phyloP scores from a whole-genome alignment of 805 yeast species.

The Kregervanrija fluxuum region DNA sequence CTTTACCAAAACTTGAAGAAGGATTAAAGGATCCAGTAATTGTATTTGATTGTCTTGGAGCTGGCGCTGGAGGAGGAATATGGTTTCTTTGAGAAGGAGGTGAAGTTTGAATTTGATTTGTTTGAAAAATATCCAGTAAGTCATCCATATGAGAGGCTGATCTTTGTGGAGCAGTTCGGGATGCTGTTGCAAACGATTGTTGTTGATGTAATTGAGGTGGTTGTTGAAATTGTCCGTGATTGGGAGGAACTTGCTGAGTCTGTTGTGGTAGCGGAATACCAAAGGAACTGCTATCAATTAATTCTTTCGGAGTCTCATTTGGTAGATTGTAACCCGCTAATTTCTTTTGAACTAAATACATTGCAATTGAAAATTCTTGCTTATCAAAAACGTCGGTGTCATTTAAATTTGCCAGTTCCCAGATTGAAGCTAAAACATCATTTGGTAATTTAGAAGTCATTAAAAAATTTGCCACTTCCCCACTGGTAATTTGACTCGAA shows the following conservation, averaged over 20 bases:
- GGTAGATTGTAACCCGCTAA: conserved; percentile 75
- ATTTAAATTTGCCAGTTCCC: conserved; percentile 92
- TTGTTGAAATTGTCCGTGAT: conserved; percentile 2
- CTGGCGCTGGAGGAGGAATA: conserved; percentile 26
- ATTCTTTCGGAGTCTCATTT: conserved; percentile 60
- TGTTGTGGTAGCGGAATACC: conserved; percentile 12
- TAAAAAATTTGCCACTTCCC: conserved; percentile 80
- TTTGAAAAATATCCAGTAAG: conserved; percentile 49
- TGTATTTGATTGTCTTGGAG: conserved; percentile 21
- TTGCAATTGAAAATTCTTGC: conserved; percentile 85
- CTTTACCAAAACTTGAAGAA: conserved; percentile 80
- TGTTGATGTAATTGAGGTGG: conserved; percentile 4
- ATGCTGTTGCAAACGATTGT: conserved; percentile 11
- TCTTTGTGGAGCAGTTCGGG: conserved; percentile 14
- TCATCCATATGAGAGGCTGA: conserved; percentile 50
- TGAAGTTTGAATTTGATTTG: conserved; percentile 21
- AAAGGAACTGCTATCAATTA: conserved; percentile 31
- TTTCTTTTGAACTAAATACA: conserved; percentile 84
- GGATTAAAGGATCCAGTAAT: conserved; percentile 55
- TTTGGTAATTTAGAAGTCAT: conserved; percentile 83
- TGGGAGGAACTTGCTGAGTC: not conserved
- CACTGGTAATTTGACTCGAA: conserved; percentile 60
- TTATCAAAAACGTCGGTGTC: conserved; percentile 76
- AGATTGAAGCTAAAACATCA: conserved; percentile 75
- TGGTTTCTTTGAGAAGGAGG: conserved; percentile 24